Evolutionary conservation across 129 eudicot genomes (phyloP).

Genomic region (Pulicaria dysenterica): DNA sequence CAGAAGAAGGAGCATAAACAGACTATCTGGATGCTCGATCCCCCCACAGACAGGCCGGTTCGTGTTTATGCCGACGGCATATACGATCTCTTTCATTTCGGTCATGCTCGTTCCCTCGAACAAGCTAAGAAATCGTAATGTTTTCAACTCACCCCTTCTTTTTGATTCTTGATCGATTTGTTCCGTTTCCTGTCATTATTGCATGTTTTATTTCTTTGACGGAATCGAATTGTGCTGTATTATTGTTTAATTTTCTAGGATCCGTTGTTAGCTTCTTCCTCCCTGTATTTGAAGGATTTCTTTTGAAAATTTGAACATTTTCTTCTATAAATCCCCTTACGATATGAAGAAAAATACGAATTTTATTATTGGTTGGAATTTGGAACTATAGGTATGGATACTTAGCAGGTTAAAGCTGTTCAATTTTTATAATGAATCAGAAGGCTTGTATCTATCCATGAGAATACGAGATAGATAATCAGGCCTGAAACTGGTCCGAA

Average conservation of each 20-base stretch:
- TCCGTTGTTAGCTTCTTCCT: constrained; percentile 13
- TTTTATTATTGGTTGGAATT: neutral
- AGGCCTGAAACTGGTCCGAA: too few relatives aligned
- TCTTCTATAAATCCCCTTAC: neutral
- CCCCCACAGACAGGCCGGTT: constrained; percentile 53
- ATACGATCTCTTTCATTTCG: constrained; percentile 57
- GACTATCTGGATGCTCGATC: constrained; percentile 44
- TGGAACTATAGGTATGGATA: neutral
- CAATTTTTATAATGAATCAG: too few relatives aligned
- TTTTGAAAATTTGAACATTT: neutral
- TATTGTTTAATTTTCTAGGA: constrained; percentile 3
- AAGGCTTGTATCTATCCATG: too few relatives aligned
- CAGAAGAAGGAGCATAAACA: constrained; percentile 30
- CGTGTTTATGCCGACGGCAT: constrained; percentile 64
- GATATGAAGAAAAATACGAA: neutral
- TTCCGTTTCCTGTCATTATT: neutral
- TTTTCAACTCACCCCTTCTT: neutral
- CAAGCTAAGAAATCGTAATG: constrained; percentile 55
- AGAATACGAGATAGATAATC: too few relatives aligned
- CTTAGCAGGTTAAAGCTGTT: too few relatives aligned
- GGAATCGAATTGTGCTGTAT: constrained; percentile 4
- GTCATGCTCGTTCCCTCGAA: constrained; percentile 59
- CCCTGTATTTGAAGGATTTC: neutral
- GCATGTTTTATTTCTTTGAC: neutral
- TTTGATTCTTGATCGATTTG: neutral